Base-by-base conservation (phyloP, 2,329 filamentous ascomycete species). In the Curvularia hawaiiensis region DNA sequence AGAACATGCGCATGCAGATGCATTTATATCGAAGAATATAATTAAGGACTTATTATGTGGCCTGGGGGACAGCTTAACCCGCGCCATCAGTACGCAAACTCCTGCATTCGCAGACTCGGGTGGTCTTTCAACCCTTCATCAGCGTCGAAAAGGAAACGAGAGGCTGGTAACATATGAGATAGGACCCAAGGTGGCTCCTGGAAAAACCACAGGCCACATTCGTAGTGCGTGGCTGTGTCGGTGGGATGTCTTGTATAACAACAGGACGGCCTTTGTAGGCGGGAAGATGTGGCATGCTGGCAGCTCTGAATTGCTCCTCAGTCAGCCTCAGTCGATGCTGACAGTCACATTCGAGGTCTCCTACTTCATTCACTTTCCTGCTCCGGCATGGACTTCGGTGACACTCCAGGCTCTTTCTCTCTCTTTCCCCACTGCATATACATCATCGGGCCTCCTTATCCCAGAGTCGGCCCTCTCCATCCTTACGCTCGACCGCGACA, bases 1-100 rank as follows among this genome's bases (percentile, higher is more conserved):
- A 98, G 79, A 91, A 97, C 73, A 97, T 97, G 93, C 87, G 93
- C 46, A 97, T 94, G 76, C 94, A 98, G 77, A 82, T 97, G 67
- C 92, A 97, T 79, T 73, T 97, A 16, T 98, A 97, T 52, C 61
- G 54, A 20, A 50, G 66, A 22, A 7, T 64, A 11, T 63, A 58
- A 26, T 28, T 11, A 31, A 47, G 11, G 24, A 24, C 28, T n/a
- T 18, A 9, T 22, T 14, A 20, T 4, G 30, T n/a, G 22, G 26
- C 40, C 10, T 9, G 40, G 24, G 14, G 18, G 16, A 26, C 6
- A 18, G 7, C 35, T 18, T 28, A 49, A 33, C 46, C 4, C 33
- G 38, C 31, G 8, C 31, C n/a, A 40, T n/a, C n/a, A n/a, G 18
- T 35, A 28, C 28, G 18, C 18, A 16, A 33, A 33, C 12, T 33